Conservation (phyloP, 176 grass and related monocot genomes). For the Pontederia crassipes region DNA sequence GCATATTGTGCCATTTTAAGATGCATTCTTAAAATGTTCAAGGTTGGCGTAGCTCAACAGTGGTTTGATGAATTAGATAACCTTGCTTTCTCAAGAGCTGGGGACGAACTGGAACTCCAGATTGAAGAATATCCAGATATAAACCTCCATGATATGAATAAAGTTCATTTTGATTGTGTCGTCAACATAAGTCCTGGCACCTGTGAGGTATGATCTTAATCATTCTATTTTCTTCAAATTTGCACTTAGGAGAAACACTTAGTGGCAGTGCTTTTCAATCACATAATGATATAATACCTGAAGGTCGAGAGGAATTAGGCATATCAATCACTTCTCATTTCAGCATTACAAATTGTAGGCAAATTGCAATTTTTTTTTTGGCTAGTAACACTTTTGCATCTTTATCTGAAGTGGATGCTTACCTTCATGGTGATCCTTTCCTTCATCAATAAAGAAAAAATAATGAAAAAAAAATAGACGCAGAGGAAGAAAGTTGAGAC, state of each 20-base stretch:
- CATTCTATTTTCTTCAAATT: background rate
- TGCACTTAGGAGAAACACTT: background rate
- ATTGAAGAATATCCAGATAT: conserved; percentile 17
- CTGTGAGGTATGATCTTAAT: conserved; percentile 42
- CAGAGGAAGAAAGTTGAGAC: too few relatives aligned
- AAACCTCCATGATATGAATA: conserved; percentile 40
- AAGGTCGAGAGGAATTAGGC: too few relatives aligned
- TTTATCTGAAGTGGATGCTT: too few relatives aligned
- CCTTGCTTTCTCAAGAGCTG: conserved; percentile 54
- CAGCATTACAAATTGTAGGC: too few relatives aligned
- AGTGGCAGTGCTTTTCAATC: background rate
- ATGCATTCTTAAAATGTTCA: background rate
- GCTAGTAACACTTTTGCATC: too few relatives aligned
- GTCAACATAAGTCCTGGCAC: conserved; percentile 77
- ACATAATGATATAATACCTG: background rate
- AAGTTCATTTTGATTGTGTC: conserved; percentile 38
- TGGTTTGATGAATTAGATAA: conserved; percentile 96
- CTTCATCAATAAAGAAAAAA: too few relatives aligned
- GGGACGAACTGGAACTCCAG: conserved; percentile 28
- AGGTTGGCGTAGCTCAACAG: conserved; percentile 83
- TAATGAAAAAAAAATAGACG: too few relatives aligned
- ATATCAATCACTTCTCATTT: too few relatives aligned
- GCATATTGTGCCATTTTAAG: background rate
- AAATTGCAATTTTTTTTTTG: too few relatives aligned
- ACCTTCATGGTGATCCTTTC: too few relatives aligned